Evolutionary conservation across 805 yeast genomes (phyloP).

Genomic region (Torulaspora indica): DNA sequence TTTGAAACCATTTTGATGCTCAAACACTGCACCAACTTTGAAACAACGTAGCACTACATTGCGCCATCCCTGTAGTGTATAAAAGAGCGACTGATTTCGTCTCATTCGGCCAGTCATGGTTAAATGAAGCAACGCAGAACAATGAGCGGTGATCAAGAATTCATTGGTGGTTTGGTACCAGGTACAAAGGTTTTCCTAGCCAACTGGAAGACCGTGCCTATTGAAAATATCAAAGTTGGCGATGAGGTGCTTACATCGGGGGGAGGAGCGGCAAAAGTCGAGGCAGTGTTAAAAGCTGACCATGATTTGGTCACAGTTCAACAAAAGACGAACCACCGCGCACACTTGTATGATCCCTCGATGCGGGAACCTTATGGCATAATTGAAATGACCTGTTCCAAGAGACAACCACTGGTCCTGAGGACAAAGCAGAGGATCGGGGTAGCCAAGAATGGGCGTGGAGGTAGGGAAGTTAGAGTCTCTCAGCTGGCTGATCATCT

Average conservation of each 20-base stretch:
- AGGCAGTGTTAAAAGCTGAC: not conserved
- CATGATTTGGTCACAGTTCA: not conserved
- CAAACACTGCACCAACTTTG: too few species aligned
- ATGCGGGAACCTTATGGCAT: not conserved
- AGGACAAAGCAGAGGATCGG: not conserved
- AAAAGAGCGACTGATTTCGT: too few species aligned
- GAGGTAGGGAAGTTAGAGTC: not conserved
- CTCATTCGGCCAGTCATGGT: too few species aligned
- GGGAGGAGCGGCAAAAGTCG: constrained; percentile 1
- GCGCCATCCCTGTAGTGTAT: too few species aligned
- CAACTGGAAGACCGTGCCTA: not conserved
- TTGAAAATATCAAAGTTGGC: constrained; percentile 7
- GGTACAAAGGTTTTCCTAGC: not conserved
- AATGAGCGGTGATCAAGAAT: not conserved
- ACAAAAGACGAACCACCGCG: not conserved
- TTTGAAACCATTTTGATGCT: too few species aligned
- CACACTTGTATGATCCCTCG: not conserved
- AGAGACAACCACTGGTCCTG: too few species aligned
- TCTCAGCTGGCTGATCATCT: not conserved
- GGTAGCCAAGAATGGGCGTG: not conserved
- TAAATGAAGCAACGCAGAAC: not conserved
- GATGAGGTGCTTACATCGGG: constrained; percentile 1
- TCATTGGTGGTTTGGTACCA: not conserved
- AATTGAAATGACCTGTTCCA: not conserved
- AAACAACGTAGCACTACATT: too few species aligned